Percentiles rank a stretch among this genome's conserved stretches.
phyloP scores from a whole-genome alignment of 176 grass and related monocot genomes.

The Puya raimondii region DNA sequence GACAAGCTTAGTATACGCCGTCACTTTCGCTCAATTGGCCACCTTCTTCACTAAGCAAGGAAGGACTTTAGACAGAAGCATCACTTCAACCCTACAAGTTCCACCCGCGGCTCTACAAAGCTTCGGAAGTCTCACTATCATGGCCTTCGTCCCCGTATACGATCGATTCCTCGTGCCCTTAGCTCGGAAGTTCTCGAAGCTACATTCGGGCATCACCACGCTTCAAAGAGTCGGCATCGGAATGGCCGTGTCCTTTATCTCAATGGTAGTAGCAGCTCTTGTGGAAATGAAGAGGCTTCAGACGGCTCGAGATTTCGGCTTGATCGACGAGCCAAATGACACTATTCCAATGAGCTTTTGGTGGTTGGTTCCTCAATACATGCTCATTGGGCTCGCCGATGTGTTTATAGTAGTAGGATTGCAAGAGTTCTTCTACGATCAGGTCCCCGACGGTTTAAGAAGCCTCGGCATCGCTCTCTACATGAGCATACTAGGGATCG shows the following conservation, averaged over 20 bases:
- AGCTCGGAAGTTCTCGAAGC: constrained; percentile 5
- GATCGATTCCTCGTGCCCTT: constrained; percentile 44
- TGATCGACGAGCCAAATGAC: constrained; percentile 3
- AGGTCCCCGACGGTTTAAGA: constrained; percentile 40
- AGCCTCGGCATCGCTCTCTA: constrained; percentile 47
- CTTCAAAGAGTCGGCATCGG: constrained; percentile 47
- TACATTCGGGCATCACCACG: constrained; percentile 34
- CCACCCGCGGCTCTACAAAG: constrained; percentile 36
- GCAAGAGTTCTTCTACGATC: constrained; percentile 70
- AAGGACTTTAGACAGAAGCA: constrained; percentile 26
- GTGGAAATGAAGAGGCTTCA: constrained; percentile 44
- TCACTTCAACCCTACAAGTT: constrained; percentile 16
- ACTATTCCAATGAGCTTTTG: constrained; percentile 49
- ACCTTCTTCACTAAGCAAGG: constrained; percentile 53
- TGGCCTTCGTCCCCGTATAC: constrained; percentile 27
- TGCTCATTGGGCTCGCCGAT: constrained; percentile 30
- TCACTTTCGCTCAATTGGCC: constrained; percentile 22
- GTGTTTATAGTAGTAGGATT: constrained; percentile 40
- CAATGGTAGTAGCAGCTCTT: constrained; percentile 20
- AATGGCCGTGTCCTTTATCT: constrained; percentile 14
- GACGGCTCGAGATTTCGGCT: constrained; percentile 14
- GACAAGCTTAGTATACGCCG: constrained; percentile 28
- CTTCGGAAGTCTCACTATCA: constrained; percentile 24
- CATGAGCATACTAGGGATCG: constrained; percentile 46
- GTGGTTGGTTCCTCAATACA: constrained; percentile 57